Conservation (phyloP, 495 filamentous ascomycete species). For the Aspergillus mulundensis region DNA sequence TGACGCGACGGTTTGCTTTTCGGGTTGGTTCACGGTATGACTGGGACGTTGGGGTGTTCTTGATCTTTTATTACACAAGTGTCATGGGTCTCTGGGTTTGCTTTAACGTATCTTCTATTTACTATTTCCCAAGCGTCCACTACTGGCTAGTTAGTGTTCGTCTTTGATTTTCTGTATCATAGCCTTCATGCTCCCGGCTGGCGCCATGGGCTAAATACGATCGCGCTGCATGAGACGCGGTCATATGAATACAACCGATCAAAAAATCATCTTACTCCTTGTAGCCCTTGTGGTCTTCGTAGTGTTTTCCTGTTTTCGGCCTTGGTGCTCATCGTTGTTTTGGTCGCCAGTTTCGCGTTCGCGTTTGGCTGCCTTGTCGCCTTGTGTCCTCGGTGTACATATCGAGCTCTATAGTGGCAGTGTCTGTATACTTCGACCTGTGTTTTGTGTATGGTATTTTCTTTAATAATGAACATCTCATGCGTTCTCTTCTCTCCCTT, state of each 20-base stretch:
- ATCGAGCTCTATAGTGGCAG: no score
- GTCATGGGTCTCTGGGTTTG: slow-evolving; percentile 51
- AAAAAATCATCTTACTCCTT: slow-evolving; percentile 16
- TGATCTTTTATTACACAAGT: slow-evolving; percentile 41
- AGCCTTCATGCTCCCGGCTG: slow-evolving; percentile 43
- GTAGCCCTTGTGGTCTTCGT: not conserved
- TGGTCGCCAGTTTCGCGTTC: not conserved
- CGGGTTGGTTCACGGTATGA: slow-evolving; percentile 48
- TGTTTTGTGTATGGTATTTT: no score
- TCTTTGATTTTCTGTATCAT: slow-evolving; percentile 48
- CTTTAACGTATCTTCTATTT: slow-evolving; percentile 37
- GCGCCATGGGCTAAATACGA: slow-evolving; percentile 37
- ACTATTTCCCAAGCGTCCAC: slow-evolving; percentile 39
- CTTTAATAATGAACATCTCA: no score
- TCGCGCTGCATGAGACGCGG: slow-evolving; percentile 24
- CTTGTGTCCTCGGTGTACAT: no score
- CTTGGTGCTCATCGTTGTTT: not conserved
- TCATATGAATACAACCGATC: slow-evolving; percentile 45
- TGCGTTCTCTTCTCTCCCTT: no score
- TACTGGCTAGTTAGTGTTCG: slow-evolving; percentile 44
- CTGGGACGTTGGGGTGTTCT: slow-evolving; percentile 52
- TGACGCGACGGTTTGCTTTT: slow-evolving; percentile 38
- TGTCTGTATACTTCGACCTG: no score
- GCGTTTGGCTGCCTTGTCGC: not conserved
- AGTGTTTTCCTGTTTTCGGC: not conserved